Evolutionary conservation across 805 yeast species (phyloP), one percentile per base, ranked within the genome.

Genomic region (Yamadazyma nakazawae): DNA sequence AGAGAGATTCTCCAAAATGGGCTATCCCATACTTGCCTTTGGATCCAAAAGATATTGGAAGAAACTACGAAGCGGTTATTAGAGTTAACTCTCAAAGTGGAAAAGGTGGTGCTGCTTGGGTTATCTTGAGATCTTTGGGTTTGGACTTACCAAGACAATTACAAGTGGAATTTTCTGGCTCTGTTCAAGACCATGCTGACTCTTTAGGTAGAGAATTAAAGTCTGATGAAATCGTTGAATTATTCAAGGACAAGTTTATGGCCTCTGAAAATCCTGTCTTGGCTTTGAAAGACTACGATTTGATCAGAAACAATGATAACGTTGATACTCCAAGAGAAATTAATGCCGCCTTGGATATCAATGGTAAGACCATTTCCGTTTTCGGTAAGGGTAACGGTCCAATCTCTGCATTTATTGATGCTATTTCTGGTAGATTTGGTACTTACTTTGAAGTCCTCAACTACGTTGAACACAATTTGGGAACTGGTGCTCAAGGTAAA

Each of bases 71-170:
- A 69, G 91, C 90, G 45, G 87, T 85, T 48, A 85, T 85, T 61
- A 76, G 92, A 73, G 91, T 85, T 58, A 85, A 85, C 70, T 85
- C 92, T 18, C 92, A 85, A 69, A 82, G 88, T n/a, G 92, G 92
- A 65, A 85, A 85, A 66, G 92, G 92, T 61, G 92, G 92, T 66
- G 88, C 91, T 39, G 88, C 91, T 18, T 85, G 92, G 92, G 81
- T 85, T 47, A 75, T 85, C 52, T 76, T 83, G 59, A 76, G 87
- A 67, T 72, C 85, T 28, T 68, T 84, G 55, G 90, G 88, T 51
- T 70, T 85, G 55, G 92, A 85, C 60, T 69, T 85, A 52, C 92
- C 92, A 62, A 78, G 89, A 70, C 71, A 70, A 46, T 68, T 85
- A 66, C 92, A 85, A 70, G 79, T 85, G 46, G 75, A 75, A 48